Evolutionary conservation across 179 eudicot genomes (phyloP), one percentile per base, ranked within the genome.

Genomic region (Spinacia oleracea): DNA sequence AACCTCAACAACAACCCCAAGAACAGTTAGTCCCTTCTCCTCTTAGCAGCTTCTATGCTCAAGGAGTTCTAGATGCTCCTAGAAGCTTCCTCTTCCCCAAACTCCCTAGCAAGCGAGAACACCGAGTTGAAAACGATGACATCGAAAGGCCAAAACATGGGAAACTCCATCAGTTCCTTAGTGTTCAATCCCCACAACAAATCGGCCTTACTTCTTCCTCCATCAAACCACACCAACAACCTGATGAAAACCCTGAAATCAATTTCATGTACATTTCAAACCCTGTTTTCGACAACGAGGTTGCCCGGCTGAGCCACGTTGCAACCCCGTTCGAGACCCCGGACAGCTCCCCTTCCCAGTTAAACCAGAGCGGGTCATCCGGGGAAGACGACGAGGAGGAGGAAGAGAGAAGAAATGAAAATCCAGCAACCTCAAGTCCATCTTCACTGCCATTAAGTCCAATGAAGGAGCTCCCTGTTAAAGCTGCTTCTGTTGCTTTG

Each of bases 321-420:
- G 90, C 84, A 58, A 94, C 97, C 5, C 97, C 98, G 5, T 94
- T 86, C 51, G 96, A 88, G 85, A 94, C 97, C 3, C 97, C 97
- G 1, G 92, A 85, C 15, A 81, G 89, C 42, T 94, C 97, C 16
- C 98, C 96, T 21, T 90, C 98, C 0, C 84, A 85, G 11, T 42
- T 88, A 70, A 90, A 80, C 0, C 27, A 31, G 7, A 72, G 62
- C 63, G 63, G 63, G 43, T 72, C 75, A 4, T 72, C 75, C 18
- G 73, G 42, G 9, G 80, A 75, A 23, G 85, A 80, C 5, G 83
- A 65, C 34, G 87, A 79, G 1, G 87, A 79, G 23, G 79, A 31
- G 38, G 83, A 78, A 69, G n/a, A n/a, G n/a, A n/a, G n/a, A n/a
- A n/a, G n/a, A n/a, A 35, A 3, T 46, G 64, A 70, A 20, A 63